These are phyloP conservation scores for Teratosphaeria viscida DNA, from an alignment of 2,329 filamentous ascomycete genomes.

Conservation along the genomic window DNA sequence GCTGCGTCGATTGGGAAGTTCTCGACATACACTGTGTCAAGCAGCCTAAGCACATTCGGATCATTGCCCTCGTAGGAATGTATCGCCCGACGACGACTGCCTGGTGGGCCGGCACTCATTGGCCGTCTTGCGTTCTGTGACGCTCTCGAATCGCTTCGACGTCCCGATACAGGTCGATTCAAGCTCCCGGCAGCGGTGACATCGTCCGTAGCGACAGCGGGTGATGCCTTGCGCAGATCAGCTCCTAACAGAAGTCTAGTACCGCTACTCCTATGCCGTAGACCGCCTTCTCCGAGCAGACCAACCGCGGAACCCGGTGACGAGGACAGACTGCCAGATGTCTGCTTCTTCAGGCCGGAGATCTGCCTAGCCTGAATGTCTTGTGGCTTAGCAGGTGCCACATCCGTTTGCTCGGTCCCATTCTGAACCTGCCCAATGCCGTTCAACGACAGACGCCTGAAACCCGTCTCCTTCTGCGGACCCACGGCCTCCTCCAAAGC, in stretches of 20 bases:
- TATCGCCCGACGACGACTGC: slow-evolving; percentile 13
- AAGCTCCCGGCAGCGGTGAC: slow-evolving; percentile 56
- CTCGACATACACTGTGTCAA: slow-evolving; percentile 74
- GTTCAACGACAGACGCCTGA: slow-evolving; percentile 4
- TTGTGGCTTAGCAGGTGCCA: background rate
- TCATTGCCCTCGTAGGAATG: slow-evolving; percentile 81
- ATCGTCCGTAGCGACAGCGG: slow-evolving; percentile 55
- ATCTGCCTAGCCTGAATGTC: slow-evolving; percentile 3
- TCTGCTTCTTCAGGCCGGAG: slow-evolving; percentile 10
- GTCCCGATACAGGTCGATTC: slow-evolving; percentile 37
- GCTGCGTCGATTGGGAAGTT: slow-evolving; percentile 50
- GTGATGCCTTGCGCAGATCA: slow-evolving; percentile 45
- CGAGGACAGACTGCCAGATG: slow-evolving; percentile 23
- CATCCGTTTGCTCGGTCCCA: background rate
- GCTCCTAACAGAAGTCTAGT: slow-evolving; percentile 50
- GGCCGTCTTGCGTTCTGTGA: slow-evolving; percentile 18
- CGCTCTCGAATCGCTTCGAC: slow-evolving; percentile 16
- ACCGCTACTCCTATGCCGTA: slow-evolving; percentile 44
- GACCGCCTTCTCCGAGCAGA: slow-evolving; percentile 21
- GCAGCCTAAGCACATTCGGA: slow-evolving; percentile 48
- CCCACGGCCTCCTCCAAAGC: slow-evolving; percentile 67
- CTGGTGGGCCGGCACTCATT: slow-evolving; percentile 7
- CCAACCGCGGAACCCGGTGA: slow-evolving; percentile 25
- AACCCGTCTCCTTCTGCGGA: background rate
- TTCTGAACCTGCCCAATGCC: slow-evolving; percentile 1